phyloP scores from a whole-genome alignment of 306 rosid species.

The Casuarina glauca region DNA sequence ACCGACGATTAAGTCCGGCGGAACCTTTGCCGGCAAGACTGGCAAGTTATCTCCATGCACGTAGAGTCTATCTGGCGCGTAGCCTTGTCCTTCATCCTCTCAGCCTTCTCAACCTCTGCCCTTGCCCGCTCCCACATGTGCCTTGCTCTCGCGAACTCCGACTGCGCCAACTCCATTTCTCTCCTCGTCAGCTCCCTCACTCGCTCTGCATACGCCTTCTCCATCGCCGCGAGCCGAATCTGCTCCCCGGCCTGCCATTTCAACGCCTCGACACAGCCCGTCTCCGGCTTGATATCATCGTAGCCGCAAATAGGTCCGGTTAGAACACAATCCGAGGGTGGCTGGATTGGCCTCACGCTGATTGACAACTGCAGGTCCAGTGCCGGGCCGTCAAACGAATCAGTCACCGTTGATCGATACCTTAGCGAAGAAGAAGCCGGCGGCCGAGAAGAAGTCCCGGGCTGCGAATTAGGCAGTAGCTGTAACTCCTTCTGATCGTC shows the following conservation, averaged over 20 bases:
- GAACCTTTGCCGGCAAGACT: conserved; percentile 92
- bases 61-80: conserved; percentile 56
- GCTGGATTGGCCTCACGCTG: conserved; percentile 52
- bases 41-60: conserved; percentile 99
- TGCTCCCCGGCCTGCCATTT: conserved; percentile 99
- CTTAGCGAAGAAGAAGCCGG: conserved; percentile 51
- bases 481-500: conserved; percentile 74
- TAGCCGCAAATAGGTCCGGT: conserved; percentile 15
- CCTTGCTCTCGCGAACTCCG: conserved; percentile 86
- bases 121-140: conserved; percentile 96
- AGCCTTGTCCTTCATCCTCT: conserved; percentile 78
- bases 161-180: conserved; percentile 94
- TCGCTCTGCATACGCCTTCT: conserved; percentile 88
- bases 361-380: conserved; percentile 85
- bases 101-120: conserved; percentile 80
- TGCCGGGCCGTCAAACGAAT: conserved; percentile 37
- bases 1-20: conserved; percentile 34
- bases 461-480: conserved; percentile 65
- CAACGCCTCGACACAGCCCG: conserved; percentile 57
- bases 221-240: conserved; percentile 85
- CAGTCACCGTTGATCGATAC: conserved; percentile 43
- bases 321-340: conserved; percentile 24
- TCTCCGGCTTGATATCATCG: conserved; percentile 24
- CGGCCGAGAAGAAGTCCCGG: conserved; percentile 30
- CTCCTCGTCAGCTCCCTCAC: conserved; percentile 80